Evolutionary conservation across 2,329 filamentous ascomycete genomes (phyloP), one percentile per base, ranked within the genome.

Genomic region (Cadophora malorum): DNA sequence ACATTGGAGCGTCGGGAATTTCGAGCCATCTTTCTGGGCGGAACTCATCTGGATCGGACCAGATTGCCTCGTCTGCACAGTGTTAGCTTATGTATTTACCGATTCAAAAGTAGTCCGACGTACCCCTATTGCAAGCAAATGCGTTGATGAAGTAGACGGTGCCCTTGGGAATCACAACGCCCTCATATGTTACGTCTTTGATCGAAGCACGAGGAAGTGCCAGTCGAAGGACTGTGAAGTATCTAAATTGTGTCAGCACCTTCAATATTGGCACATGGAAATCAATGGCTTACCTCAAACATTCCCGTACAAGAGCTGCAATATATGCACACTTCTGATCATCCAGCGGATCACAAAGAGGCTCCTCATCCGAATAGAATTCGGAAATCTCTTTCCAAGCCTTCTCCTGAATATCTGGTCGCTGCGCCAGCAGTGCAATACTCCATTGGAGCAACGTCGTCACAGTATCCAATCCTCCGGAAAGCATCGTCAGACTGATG

Each of bases 121-220:
- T 79, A 87, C 86, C 87, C 86, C 89, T 89, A 69, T 91, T 90
- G 73, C 88, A 90, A 2, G 88, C 88, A 88, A 88, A 90, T 0
- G 87, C 86, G 67, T 91, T 91, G 31, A 91, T 78, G 76, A 90
- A 91, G 45, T 90, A 82, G 0, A 89, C 85, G 1, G 87, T 89
- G 0, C 87, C 88, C 55, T 85, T 84, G 0, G 89, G 88, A 50
- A 91, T 88, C 6, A 83, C 75, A 38, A 83, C 82, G 21, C 84
- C 86, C 10, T 88, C 78, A 67, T 90, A 90, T 0, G 80, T 78
- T 2, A 91, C 80, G 63, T 89, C 87, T 70, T 84, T 85, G 65
- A 89, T 84, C 0, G 88, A 88, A 0, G 85, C 85, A 10, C 88
- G 83, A 0, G 89, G 89, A 1, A 91, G 82, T 2, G 86, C 85